A percentile compares a stretch with the other conserved stretches of the same genome.
These are phyloP conservation scores for Debaryomyces robertsiae DNA, from an alignment of 1,139 yeast genomes.

Conservation along the genomic window DNA sequence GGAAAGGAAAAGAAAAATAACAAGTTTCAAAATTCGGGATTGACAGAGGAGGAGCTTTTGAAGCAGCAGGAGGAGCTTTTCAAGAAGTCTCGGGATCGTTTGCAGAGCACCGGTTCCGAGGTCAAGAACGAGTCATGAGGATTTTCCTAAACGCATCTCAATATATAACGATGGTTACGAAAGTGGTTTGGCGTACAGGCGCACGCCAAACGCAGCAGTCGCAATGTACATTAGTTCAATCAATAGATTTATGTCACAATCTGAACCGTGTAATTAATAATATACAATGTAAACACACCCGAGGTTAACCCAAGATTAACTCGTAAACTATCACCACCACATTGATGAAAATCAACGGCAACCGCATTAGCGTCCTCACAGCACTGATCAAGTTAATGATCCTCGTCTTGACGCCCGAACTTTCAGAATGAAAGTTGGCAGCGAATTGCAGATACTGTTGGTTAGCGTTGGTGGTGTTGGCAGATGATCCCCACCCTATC, in stretches of 20 bases:
- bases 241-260: conserved; percentile 9
- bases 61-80: conserved; percentile 92
- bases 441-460: conserved; percentile 34
- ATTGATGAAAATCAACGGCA: conserved; percentile 47
- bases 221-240: conserved; percentile 9
- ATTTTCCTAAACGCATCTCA: not conserved
- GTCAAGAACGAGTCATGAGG: conserved; percentile 14
- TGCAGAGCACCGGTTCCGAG: conserved; percentile 40
- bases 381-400: conserved; percentile 48
- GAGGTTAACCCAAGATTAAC: conserved; percentile 39
- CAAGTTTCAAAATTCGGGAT: conserved; percentile 90
- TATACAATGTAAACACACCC: conserved; percentile 5
- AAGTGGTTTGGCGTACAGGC: not conserved
- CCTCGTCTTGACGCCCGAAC: conserved; percentile 37
- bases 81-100: conserved; percentile 80
- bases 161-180: conserved; percentile 4
- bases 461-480: conserved; percentile 15
- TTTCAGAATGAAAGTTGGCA: conserved; percentile 27
- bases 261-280: conserved; percentile 9
- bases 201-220: too few species aligned
- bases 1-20: conserved; percentile 91
- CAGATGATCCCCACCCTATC: conserved; percentile 45
- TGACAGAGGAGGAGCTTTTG: conserved; percentile 87
- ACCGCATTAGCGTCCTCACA: conserved; percentile 47
- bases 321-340: conserved; percentile 44